phyloP scores from a whole-genome alignment of 2,329 filamentous ascomycete genomes.

The Aspergillus eucalypticola region DNA sequence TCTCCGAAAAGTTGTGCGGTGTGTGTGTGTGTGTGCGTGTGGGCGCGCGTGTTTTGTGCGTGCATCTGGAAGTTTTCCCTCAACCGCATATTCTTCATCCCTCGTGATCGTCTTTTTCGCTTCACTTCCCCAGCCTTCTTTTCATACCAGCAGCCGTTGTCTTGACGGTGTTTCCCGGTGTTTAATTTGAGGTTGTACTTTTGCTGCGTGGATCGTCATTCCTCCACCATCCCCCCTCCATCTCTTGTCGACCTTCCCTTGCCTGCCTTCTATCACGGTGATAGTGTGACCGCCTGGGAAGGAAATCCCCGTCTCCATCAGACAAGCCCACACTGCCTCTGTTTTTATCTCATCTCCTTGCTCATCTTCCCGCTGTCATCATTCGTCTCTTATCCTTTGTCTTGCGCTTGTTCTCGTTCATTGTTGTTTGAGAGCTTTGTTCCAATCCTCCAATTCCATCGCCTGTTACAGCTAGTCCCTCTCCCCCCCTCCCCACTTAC shows the following conservation, averaged over 20 bases:
- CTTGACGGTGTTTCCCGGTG: slow-evolving; percentile 2
- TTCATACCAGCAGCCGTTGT: slow-evolving; percentile 1
- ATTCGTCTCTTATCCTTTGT: background rate
- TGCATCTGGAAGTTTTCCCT: slow-evolving; percentile 17
- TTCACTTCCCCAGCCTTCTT: slow-evolving; percentile 11
- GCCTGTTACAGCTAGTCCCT: background rate
- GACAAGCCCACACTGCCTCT: background rate
- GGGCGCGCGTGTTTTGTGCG: slow-evolving; percentile 29
- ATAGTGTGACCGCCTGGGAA: background rate
- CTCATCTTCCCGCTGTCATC: background rate
- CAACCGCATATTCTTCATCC: slow-evolving; percentile 12
- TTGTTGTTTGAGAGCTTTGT: background rate
- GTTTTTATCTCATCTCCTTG: background rate
- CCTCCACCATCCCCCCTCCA: background rate
- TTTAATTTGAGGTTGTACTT: slow-evolving; percentile 16
- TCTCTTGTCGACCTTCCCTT: background rate
- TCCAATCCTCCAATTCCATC: background rate
- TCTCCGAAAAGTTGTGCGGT: slow-evolving; percentile 32
- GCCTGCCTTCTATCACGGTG: background rate
- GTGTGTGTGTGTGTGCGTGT: slow-evolving; percentile 25
- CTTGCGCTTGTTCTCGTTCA: background rate
- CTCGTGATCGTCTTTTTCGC: slow-evolving; percentile 19
- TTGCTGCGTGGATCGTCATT: slow-evolving; percentile 5
- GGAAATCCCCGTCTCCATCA: background rate
- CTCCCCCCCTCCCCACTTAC: background rate